Base-by-base conservation (phyloP, 1,284 basidiomycete species). In the Schizophyllum amplum region DNA sequence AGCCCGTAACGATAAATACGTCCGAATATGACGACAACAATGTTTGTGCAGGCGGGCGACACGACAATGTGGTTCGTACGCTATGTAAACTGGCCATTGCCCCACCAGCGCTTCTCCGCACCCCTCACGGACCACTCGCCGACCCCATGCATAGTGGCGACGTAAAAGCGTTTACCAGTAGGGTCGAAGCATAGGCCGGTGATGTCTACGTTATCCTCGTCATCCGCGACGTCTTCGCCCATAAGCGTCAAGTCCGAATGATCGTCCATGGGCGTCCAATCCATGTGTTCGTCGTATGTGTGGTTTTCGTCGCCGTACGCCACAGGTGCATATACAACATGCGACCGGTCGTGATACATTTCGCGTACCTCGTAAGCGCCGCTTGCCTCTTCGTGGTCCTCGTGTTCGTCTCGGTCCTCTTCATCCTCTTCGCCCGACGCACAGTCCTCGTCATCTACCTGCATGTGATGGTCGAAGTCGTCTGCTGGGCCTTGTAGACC, bases 171-270 rank as follows among this genome's bases (percentile, higher is more conserved):
- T 61, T 77, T 74, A 4, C 88, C 88, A 24, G 67, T 73, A 15
- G 87, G 86, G 68, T 90, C 88, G 64, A 90, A 90, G 63, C 87
- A 87, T 52, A 81, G 73, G 7, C 88, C 33, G 17, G 33, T 42
- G 7, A 42, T 42, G 7, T 42, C 88, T 0, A 86, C 86, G 52
- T 90, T 71, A 65, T 91, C 84, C 52, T 83, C 66, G 63, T 86
- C 82, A 15, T 74, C 67, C 42, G 11, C 33, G 53, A 61, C 51
- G 47, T 56, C 51, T 26, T 42, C 59, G 52, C 62, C 61, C 60
- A 60, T 25, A 33, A 56, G 56, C 27, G 50, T 59, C 58, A 46
- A 48, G 21, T 42, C 33, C 33, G 33, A 42, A 11, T 24, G 51
- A 6, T 24, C 24, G n/a, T 26, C 51, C 20, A 27, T n/a, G 7